These are phyloP conservation scores for Phytophthora crassamura DNA, from an alignment of 352 stramenopile species.

Conservation along the genomic window DNA sequence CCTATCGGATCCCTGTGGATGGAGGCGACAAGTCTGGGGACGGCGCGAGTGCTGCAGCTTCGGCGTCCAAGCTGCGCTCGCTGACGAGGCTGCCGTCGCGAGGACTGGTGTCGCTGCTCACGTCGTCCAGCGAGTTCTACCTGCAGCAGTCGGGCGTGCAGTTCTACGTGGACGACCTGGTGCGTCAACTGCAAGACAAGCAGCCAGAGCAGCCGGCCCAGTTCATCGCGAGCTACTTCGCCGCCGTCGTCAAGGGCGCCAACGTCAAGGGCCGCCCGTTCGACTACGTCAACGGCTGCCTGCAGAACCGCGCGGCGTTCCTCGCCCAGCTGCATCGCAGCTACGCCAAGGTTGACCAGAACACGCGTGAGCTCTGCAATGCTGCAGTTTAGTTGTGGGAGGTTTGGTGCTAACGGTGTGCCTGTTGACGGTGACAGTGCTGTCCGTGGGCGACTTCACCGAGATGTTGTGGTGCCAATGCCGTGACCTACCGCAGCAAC, in stretches of 20 bases:
- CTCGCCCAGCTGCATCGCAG: constrained; percentile 48
- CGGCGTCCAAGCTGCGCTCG: constrained; percentile 19
- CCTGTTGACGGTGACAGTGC: constrained; percentile 22
- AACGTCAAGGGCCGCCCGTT: constrained; percentile 52
- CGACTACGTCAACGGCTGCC: constrained; percentile 58
- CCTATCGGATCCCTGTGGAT: constrained; percentile 38
- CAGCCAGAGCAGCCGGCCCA: constrained; percentile 41
- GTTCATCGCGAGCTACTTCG: constrained; percentile 61
- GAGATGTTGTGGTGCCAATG: constrained; percentile 69
- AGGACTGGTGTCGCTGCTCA: constrained; percentile 11
- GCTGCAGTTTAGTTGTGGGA: neutral
- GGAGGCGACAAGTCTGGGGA: neutral
- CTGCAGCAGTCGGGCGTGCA: constrained; percentile 61
- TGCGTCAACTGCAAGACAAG: constrained; percentile 59
- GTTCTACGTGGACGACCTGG: constrained; percentile 64
- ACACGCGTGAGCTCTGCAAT: constrained; percentile 33
- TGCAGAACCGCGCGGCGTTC: constrained; percentile 65
- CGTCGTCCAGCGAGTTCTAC: constrained; percentile 46
- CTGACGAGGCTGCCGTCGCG: constrained; percentile 31
- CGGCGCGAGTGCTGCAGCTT: neutral
- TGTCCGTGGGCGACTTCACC: constrained; percentile 63
- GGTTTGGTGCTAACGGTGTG: neutral
- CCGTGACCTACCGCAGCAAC: constrained; percentile 48
- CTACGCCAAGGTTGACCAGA: constrained; percentile 47
- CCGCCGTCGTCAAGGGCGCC: constrained; percentile 35